Conservation (phyloP, 495 filamentous ascomycete genomes). For the Tuber magnatum region DNA sequence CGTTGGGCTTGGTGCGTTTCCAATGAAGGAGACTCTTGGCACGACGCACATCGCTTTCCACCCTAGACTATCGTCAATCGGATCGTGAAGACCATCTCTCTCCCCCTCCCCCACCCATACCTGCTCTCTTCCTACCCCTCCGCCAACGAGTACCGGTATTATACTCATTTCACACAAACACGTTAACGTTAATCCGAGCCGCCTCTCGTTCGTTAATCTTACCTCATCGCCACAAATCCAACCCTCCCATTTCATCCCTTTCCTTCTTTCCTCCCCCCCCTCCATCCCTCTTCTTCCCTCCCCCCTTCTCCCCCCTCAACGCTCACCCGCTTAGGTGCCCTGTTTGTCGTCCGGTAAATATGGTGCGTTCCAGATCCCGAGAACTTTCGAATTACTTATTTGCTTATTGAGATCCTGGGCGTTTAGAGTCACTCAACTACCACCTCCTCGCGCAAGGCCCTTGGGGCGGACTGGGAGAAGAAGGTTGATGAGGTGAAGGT, state of each 20-base stretch:
- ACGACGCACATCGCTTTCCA: neutral
- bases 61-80: neutral
- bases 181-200: neutral
- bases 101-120: conserved; percentile 7
- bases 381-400: conserved; percentile 11
- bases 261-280: conserved; percentile 13
- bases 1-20: neutral
- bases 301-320: neutral
- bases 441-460: conserved; percentile 29
- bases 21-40: neutral
- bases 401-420: conserved; percentile 22
- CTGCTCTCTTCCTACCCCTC: conserved; percentile 30
- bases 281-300: conserved; percentile 12
- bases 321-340: conserved; percentile 18
- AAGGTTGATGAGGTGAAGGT: conserved; percentile 79
- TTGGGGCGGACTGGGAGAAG: conserved; percentile 56
- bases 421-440: conserved; percentile 30
- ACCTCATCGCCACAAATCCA: neutral
- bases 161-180: neutral
- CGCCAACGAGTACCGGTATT: neutral
- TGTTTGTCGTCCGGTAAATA: conserved; percentile 20
- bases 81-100: neutral
- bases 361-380: conserved; percentile 22
- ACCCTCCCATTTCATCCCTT: conserved; percentile 16
- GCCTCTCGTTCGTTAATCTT: neutral